Base-by-base conservation (phyloP, 75 land plant species). In the Larix kaempferi region DNA sequence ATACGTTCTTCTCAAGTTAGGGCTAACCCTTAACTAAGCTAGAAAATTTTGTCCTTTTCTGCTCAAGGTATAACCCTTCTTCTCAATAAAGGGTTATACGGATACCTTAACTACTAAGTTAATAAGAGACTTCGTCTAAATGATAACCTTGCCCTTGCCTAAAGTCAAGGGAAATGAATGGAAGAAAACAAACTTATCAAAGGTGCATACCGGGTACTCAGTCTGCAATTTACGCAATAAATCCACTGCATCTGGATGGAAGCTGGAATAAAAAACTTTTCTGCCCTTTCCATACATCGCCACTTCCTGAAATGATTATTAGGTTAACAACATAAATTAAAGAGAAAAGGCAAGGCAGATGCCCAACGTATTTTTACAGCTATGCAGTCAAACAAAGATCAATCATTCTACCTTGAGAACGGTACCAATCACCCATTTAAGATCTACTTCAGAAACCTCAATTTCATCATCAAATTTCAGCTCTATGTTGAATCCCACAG, bases 241-340 rank as follows among this genome's bases (percentile, higher is more conserved):
- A 60, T 56, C 75, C 5, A 80, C 98, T 4, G 99, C 99, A 81
- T 96, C 99, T 37, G 98, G 99, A 71, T 94, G 98, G 72, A 96
- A 96, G 69, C 86, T 90, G 1, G 95, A 94, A 77, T 89, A 94
- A 77, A 90, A 89, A 22, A 96, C 79, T 54, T 79, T 85, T 35
- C 99, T 82, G 29, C 82, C 93, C 27, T 80, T 74, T 14, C 87
- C 82, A 76, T 78, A 65, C 73, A 82, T 76, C 27, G 79, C 67
- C 39, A 94, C 91, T 49, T 90, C 91, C 89, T 94, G 83, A 3
- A 41, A 13, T 16, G 26, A 26, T 23, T 6, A 39, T n/a, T 11
- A 37, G 73, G 52, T 41, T 69, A 69, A 41, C 21, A 37, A 5
- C 69, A 65, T 65, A 65, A 69, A 69, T 21, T 21, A 41, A 69